Percentiles rank a stretch among this genome's conserved stretches.
phyloP scores from a whole-genome alignment of 1,284 basidiomycete species.

The Papiliotrema flavescens region DNA sequence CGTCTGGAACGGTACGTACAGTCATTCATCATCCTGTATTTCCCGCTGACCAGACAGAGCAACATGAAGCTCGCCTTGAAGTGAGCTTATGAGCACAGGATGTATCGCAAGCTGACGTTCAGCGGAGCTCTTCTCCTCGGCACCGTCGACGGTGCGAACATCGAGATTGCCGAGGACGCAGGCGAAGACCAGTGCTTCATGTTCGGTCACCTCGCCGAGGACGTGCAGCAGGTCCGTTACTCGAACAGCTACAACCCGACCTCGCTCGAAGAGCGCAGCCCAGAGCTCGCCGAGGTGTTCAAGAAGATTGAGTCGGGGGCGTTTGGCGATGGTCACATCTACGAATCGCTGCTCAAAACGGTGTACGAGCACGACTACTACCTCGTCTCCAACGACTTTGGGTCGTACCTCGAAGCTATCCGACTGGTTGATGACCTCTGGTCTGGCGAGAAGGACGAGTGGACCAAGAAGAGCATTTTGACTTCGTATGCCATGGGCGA shows the following conservation, averaged over 20 bases:
- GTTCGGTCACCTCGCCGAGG: conserved; percentile 45
- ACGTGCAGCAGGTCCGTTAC: conserved; percentile 75
- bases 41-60: conserved; percentile 33
- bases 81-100: conserved; percentile 3
- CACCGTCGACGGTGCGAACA: conserved; percentile 78
- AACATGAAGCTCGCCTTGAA: conserved; percentile 82
- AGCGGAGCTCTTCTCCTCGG: conserved; percentile 69
- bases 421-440: conserved; percentile 82
- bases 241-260: conserved; percentile 76
- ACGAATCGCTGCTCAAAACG: conserved; percentile 62
- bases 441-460: conserved; percentile 66
- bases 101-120: not conserved
- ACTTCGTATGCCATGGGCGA: conserved; percentile 86
- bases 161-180: conserved; percentile 86
- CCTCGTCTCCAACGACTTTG: conserved; percentile 77
- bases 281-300: conserved; percentile 63
- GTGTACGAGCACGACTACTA: conserved; percentile 60
- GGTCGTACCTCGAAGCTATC: conserved; percentile 78
- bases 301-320: conserved; percentile 65
- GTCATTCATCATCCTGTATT: not conserved
- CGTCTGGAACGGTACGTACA: conserved; percentile 44
- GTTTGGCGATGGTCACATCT: conserved; percentile 71
- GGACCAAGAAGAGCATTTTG: conserved; percentile 85
- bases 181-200: conserved; percentile 60
- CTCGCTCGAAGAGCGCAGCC: conserved; percentile 74